phyloP scores from a whole-genome alignment of 129 eudicot species.

The Arctium lappa region DNA sequence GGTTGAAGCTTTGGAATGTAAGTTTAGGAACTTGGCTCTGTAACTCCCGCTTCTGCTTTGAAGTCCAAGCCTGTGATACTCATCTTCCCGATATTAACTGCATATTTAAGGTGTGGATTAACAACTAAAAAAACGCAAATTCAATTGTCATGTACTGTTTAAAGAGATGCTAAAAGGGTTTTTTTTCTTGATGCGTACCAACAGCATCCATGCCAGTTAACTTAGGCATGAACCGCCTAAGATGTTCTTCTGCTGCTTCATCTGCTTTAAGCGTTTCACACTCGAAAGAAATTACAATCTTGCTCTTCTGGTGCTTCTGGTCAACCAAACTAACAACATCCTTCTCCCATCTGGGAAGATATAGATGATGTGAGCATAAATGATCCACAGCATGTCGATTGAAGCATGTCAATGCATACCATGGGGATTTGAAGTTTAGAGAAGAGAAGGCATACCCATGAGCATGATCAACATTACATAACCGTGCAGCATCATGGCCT shows the following conservation, averaged over 20 bases:
- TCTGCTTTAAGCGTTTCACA: slow-evolving; percentile 95
- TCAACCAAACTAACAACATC: slow-evolving; percentile 70
- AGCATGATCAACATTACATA: slow-evolving; percentile 73
- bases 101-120: slow-evolving; percentile 14
- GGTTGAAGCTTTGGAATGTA: background rate
- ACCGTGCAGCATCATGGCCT: slow-evolving; percentile 97
- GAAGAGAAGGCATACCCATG: slow-evolving; percentile 66
- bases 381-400: background rate
- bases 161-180: background rate
- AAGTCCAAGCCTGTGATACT: slow-evolving; percentile 73
- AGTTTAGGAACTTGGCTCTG: slow-evolving; percentile 27
- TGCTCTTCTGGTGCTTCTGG: slow-evolving; percentile 50
- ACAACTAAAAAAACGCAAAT: background rate
- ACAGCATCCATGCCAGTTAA: slow-evolving; percentile 92
- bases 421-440: background rate
- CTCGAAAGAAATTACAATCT: slow-evolving; percentile 63
- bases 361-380: background rate
- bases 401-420: background rate
- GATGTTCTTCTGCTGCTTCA: slow-evolving; percentile 93
- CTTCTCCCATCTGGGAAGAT: slow-evolving; percentile 70
- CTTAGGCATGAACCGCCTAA: slow-evolving; percentile 79
- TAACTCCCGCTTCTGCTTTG: slow-evolving; percentile 39
- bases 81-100: slow-evolving; percentile 89
- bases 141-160: background rate
- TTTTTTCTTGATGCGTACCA: slow-evolving; percentile 40